phyloP scores from a whole-genome alignment of 2,329 filamentous ascomycete species.

The Hymenoscyphus fructigenus region DNA sequence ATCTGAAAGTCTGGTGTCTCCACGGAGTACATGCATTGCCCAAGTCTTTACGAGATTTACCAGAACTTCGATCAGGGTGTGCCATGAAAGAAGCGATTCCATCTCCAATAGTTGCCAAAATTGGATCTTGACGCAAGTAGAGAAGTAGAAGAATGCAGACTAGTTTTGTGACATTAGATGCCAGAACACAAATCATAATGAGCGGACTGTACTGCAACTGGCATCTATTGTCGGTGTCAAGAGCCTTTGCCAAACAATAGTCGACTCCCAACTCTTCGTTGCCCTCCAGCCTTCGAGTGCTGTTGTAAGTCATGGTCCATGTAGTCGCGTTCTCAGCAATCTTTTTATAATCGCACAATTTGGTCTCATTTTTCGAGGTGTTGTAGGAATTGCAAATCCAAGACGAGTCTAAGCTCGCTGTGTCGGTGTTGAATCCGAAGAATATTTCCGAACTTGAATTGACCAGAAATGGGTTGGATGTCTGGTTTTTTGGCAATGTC shows the following conservation, averaged over 20 bases:
- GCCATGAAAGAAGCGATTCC: constrained; percentile 40
- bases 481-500: constrained; percentile 14
- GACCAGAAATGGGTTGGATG: neutral
- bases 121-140: constrained; percentile 10
- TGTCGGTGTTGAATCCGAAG: too few relatives aligned
- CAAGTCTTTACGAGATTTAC: constrained; percentile 27
- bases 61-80: constrained; percentile 32
- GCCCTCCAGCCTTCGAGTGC: too few relatives aligned
- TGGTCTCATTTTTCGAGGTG: neutral
- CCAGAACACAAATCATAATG: constrained; percentile 22
- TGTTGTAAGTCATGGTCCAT: constrained; percentile 24
- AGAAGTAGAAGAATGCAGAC: constrained; percentile 15
- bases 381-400: neutral
- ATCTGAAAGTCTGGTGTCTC: constrained; percentile 10
- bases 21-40: constrained; percentile 14
- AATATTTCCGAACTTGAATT: neutral
- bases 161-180: constrained; percentile 21
- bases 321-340: constrained; percentile 11
- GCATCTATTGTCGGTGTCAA: constrained; percentile 18
- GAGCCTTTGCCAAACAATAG: constrained; percentile 23
- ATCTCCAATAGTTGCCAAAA: constrained; percentile 39
- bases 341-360: neutral
- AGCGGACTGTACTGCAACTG: constrained; percentile 24
- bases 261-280: constrained; percentile 23
- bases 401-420: too few relatives aligned